Evolutionary conservation across 352 stramenopile species (phyloP), one percentile per base, ranked within the genome.

Genomic region (Pythium plurisporium): DNA sequence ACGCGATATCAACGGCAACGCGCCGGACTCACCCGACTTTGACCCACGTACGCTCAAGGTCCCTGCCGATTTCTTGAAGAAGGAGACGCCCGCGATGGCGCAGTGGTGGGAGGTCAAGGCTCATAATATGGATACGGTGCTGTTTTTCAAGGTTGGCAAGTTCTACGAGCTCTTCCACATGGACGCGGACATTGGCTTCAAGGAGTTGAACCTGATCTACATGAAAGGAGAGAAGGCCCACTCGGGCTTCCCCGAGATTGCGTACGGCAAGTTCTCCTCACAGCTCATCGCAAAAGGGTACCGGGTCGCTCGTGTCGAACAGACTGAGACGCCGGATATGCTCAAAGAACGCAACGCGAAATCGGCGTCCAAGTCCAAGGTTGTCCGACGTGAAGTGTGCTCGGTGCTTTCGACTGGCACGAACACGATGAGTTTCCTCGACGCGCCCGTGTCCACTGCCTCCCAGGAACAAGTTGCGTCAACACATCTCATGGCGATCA

Each of bases 41-140:
- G 89, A 99, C 58, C 71, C 87, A 2, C 86, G 94, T 2, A 99
- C 97, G 25, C 46, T 99, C 17, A 74, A 85, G 14, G 75, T 99
- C 0, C 86, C 94, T 5, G 65, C 79, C 0, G 66, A 88, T 8
- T 98, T 97, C 43, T 30, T 97, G 22, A 82, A 86, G 45, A 80
- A 98, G 43, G 85, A 96, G 59, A 99, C 94, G 4, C 89, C 95
- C 3, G 97, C 92, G 7, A 98, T 99, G 80, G 72, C 95, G 52
- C 97, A 99, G 70, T 99, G 97, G 97, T 99, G 97, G 97, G 76
- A 96, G 46, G 86, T 99, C 55, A 99, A 99, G 72, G 57, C 86
- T 5, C 76, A 91, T 34, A 98, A 99, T 67, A 96, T 98, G 77
- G 97, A 99, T 72, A 98, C 93, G 2, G 82, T 99, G 2, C 73